phyloP scores from a whole-genome alignment of 164 flowering plant species.

The Stephania japonica region DNA sequence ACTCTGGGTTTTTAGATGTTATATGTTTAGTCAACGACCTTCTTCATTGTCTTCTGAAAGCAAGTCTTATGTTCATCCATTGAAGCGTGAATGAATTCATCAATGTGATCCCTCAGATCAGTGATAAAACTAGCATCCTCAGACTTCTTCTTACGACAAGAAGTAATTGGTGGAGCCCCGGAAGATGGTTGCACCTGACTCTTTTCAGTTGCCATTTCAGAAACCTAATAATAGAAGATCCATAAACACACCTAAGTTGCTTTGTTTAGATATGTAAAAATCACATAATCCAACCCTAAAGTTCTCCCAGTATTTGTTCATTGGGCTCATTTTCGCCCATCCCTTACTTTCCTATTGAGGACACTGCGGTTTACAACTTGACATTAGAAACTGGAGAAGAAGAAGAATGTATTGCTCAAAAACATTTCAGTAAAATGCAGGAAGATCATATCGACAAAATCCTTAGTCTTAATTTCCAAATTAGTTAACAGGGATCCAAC shows the following conservation, averaged over 20 bases:
- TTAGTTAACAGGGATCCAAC: no score
- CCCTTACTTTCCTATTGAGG: neutral
- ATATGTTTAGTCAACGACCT: slow-evolving; percentile 35
- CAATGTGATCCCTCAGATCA: slow-evolving; percentile 81
- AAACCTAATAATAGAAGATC: no score
- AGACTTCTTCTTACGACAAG: slow-evolving; percentile 79
- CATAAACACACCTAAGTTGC: neutral
- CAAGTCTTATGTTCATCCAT: slow-evolving; percentile 90
- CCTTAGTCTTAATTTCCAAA: no score
- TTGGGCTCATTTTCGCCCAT: neutral
- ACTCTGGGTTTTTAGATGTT: neutral
- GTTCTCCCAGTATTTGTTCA: neutral
- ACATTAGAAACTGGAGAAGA: neutral
- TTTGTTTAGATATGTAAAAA: neutral
- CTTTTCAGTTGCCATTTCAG: slow-evolving; percentile 35
- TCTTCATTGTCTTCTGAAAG: slow-evolving; percentile 75
- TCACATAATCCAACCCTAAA: neutral
- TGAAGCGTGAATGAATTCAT: slow-evolving; percentile 85
- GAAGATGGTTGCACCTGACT: slow-evolving; percentile 17
- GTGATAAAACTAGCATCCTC: slow-evolving; percentile 67
- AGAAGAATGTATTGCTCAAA: neutral
- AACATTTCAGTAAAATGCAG: neutral
- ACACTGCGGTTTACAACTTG: neutral
- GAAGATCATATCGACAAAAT: no score
- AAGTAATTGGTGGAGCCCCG: slow-evolving; percentile 23